These are phyloP conservation scores for Eragrostis tef DNA, from an alignment of 202 grass and related monocot species.

Conservation along the genomic window DNA sequence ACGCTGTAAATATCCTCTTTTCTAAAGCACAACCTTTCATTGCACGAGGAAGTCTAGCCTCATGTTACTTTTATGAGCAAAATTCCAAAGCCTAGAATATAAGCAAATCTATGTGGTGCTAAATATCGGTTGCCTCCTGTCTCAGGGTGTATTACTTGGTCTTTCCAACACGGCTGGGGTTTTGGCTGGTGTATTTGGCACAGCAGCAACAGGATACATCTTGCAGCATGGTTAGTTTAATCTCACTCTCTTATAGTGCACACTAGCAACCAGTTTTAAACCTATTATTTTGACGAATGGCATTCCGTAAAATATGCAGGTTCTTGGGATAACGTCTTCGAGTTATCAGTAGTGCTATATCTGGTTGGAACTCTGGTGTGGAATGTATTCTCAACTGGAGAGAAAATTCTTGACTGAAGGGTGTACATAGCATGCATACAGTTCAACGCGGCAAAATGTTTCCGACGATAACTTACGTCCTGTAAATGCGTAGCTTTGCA, in stretches of 20 bases:
- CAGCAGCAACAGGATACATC: constrained; percentile 91
- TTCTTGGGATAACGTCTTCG: constrained; percentile 96
- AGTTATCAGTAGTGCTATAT: constrained; percentile 82
- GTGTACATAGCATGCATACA: constrained; percentile 39
- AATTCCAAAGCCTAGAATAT: constrained; percentile 15
- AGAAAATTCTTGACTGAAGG: constrained; percentile 90
- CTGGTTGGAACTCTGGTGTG: constrained; percentile 85
- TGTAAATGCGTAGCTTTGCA: constrained; percentile 18
- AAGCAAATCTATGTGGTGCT: constrained; percentile 11
- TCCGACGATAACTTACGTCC: not conserved
- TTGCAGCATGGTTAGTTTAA: constrained; percentile 77
- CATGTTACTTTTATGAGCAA: not conserved
- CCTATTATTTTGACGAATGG: constrained; percentile 7
- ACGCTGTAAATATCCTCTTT: constrained; percentile 67
- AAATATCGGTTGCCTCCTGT: constrained; percentile 31
- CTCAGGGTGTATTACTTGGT: constrained; percentile 87
- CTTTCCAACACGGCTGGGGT: constrained; percentile 96
- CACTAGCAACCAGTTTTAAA: constrained; percentile 9
- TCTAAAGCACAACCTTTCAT: not conserved
- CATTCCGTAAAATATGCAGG: constrained; percentile 53
- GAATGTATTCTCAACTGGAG: constrained; percentile 94
- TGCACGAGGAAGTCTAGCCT: not conserved
- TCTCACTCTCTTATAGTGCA: constrained; percentile 5
- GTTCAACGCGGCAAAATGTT: constrained; percentile 1
- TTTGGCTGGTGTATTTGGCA: constrained; percentile 93